A percentile compares a stretch with the other conserved stretches of the same genome.
phyloP scores from a whole-genome alignment of 2,329 filamentous ascomycete species.

The Seiridium unicorne region DNA sequence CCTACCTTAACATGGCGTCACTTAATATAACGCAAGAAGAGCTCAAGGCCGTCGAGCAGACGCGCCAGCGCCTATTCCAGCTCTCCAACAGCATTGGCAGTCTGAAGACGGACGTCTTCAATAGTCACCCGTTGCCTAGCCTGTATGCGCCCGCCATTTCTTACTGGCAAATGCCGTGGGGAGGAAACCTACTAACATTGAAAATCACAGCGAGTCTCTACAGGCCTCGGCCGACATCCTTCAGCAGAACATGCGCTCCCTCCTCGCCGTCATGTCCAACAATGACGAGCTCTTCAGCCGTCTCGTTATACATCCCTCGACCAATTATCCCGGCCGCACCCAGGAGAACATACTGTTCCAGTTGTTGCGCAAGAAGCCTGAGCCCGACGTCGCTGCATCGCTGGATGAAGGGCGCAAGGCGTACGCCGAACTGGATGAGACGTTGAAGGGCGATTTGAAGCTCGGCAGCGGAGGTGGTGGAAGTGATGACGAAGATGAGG shows the following conservation, averaged over 20 bases:
- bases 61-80: slow-evolving; percentile 65
- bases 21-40: slow-evolving; percentile 57
- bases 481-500: slow-evolving; percentile 14
- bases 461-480: slow-evolving; percentile 21
- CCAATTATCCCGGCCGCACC: slow-evolving; percentile 69
- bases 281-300: slow-evolving; percentile 67
- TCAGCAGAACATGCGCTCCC: slow-evolving; percentile 65
- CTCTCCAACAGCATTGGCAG: slow-evolving; percentile 68
- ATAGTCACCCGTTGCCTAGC: slow-evolving; percentile 65
- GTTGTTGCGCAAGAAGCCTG: slow-evolving; percentile 79
- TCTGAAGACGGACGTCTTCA: slow-evolving; percentile 57
- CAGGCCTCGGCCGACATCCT: slow-evolving; percentile 72
- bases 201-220: slow-evolving; percentile 58
- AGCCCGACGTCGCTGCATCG: slow-evolving; percentile 73
- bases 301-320: slow-evolving; percentile 72
- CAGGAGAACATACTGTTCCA: slow-evolving; percentile 66
- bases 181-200: background rate
- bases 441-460: slow-evolving; percentile 23
- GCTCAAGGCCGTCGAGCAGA: slow-evolving; percentile 68
- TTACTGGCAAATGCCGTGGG: background rate
- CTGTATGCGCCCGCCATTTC: slow-evolving; percentile 59
- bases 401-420: slow-evolving; percentile 61
- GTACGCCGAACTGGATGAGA: slow-evolving; percentile 10
- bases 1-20: slow-evolving; percentile 25
- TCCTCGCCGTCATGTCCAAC: slow-evolving; percentile 64